Base-by-base conservation (phyloP, 306 rosid species). In the Lathyrus aphaca region DNA sequence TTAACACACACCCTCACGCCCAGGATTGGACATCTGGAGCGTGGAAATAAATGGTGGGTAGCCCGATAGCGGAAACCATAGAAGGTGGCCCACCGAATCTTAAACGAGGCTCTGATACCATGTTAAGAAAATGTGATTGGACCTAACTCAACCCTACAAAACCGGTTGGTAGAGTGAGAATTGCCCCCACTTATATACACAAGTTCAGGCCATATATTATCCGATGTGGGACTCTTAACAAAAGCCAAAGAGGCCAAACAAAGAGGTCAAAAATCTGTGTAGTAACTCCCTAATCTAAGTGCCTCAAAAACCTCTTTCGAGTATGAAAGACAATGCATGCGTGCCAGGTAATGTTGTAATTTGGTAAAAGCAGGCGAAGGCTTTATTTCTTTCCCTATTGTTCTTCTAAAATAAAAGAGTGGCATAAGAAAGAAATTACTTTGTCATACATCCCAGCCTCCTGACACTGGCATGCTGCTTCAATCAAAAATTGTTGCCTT, bases 401-500 rank as follows among this genome's bases (percentile, higher is more conserved):
- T 49, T 59, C 48, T 35, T 23, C 54, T 66, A 56, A 71, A 61
- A 62, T 49, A 15, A 53, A 58, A 71, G 29, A 35, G 55, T 5
- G 56, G 4, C 11, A 60, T 40, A 72, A 71, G 64, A 60, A 65
- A 59, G 61, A 48, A 66, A 66, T 84, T 88, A 87, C 99, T 75
- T 90, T 85, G 77, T 94, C 96, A 82, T 81, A 87, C 78, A 94
- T 74, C 81, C 99, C 97, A 84, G 96, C 86, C 76, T 91, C 99
- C 87, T 85, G 96, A 79, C 91, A 94, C 69, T 83, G 92, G 78
- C 81, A 79, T 71, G 99, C 97, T 73, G 96, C 95, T 84, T 94
- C 99, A 74, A 85, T 83, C 80, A 94, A 70, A 82, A 91, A 94
- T 40, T 91, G 99, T 68, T 85, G 87, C 80, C 99, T 90, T 64